Evolutionary conservation across 441 rosid species (phyloP), one percentile per base, ranked within the genome.

Genomic region (Syzygium malaccense): DNA sequence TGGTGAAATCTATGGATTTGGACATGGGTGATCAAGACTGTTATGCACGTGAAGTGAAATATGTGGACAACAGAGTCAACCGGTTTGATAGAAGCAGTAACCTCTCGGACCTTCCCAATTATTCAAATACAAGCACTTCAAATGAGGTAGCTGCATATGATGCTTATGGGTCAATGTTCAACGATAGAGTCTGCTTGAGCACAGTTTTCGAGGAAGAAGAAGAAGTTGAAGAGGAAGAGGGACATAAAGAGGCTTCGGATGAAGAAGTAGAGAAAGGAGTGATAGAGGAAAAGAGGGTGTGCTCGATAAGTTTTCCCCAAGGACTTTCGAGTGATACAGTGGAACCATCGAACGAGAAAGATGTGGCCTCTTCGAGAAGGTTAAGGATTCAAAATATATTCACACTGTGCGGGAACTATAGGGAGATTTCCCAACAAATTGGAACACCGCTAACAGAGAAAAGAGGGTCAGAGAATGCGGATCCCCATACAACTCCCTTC

Each of bases 1-100:
- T 97, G 99, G 99, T 97, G 55, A 98, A 96, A 91, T 98, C 99
- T 30, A 98, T 98, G 99, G 99, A 97, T 85, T 90, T 98, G 89
- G 99, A 97, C 93, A 97, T 92, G 97, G 94, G 97, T 87, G 99
- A 96, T 87, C 91, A 94, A 78, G 99, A 98, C 85, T 91, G 94
- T 53, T 87, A 80, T 55, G 86, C 88, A 55, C 94, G 92, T 75
- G 96, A 92, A 45, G 91, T 94, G 78, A 92, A 90, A 89, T 89
- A 84, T 45, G 90, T 90, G 66, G 91, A 88, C 32, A 86, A 86
- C 55, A 62, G 71, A 85, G 89, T 41, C 41, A 86, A 86, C 75
- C 89, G 88, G 71, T 56, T 54, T 25, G 88, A 85, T 45, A 87
- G 78, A 75, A 75, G 51, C 88, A 90, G 87, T 66, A 88, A 87